Evolutionary conservation across 495 filamentous ascomycete species (phyloP), one percentile per base, ranked within the genome.

Genomic region (Apodospora peruviana): DNA sequence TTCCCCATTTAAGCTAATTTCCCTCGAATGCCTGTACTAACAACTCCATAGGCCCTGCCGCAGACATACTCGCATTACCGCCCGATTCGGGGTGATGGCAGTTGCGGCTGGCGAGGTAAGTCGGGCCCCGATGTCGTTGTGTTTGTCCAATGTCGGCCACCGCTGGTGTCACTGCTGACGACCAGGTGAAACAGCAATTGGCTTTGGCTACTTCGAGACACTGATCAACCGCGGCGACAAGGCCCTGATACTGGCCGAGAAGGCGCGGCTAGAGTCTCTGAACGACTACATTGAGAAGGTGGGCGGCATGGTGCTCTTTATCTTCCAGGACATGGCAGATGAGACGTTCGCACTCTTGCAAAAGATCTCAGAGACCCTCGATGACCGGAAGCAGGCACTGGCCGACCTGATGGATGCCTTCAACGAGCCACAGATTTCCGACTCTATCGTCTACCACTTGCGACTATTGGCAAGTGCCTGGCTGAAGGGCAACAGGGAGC

Each of bases 51-150:
- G 91, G 78, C 83, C 23, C 76, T 98, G 41, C 85, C 87, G 1
- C 73, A 84, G 47, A 91, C 86, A 52, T 95, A 94, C 62, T 87
- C 89, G 14, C 83, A 90, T 57, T 93, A 88, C 58, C 87, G 93
- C 36, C 85, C 84, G 3, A 83, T 95, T 68, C 84, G 83, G 63
- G 91, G 93, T 18, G 93, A 98, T 70, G 93, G 93, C 32, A 91
- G 94, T 61, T 98, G 93, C 71, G 93, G 93, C 55, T 98, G 93
- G 91, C 79, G 93, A 84, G 93, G 91, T 96, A 79, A 64, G 66
- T 71, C n/a, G 20, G 17, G 38, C 32, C 41, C 32, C 7, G 34
- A 4, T 19, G 35, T 21, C 12, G 45, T 16, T 18, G 16, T 12
- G 23, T 48, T 43, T 25, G 54, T 64, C 55, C 37, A 51, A 48